Base-by-base conservation (phyloP, 2,329 filamentous ascomycete species). In the Didymella pinodella region DNA sequence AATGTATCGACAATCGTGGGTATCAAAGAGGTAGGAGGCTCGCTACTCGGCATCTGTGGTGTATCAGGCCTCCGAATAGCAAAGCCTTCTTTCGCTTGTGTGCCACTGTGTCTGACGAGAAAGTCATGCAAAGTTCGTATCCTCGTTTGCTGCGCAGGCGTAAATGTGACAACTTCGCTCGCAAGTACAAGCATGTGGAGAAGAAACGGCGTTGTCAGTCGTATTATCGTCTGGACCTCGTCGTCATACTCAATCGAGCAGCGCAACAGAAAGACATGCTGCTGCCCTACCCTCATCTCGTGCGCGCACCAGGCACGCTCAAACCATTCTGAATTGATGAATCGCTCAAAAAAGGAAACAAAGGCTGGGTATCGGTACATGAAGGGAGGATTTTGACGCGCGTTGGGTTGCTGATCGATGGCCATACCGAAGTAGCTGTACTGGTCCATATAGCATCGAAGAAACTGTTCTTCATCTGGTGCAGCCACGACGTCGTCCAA, bases 291-390 rank as follows among this genome's bases (percentile, higher is more conserved):
- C 26, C 73, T 67, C 77, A 81, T 79, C 65, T 81, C 79, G 57
- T 80, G 78, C 47, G 74, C 65, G 56, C 79, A 81, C 79, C 79
- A 81, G 10, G 79, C 79, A 40, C 79, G 69, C 48, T 75, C 74
- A 61, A 81, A 81, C 77, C 78, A 81, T 2, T 73, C 74, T 11
- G 79, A 80, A 32, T 67, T 69, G 20, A 80, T 63, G 7, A 81
- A 56, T 58, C 70, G 78, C 68, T 66, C 74, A 57, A 68, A 71
- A 55, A 69, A 79, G 41, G 66, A 63, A 38, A 58, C 57, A 34
- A 75, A 62, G 1, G 62, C 26, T 18, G 63, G 53, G 14, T 69
- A 63, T 32, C 67, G 65, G 28, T 68, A 65, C 72, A 76, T 73
- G 36, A 73, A 65, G 16, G 74, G 73, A n/a, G 73, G 71, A 2